A percentile compares a stretch with the other conserved stretches of the same genome.
Conservation (phyloP, 306 rosid species). For the Trifolium dubium region DNA sequence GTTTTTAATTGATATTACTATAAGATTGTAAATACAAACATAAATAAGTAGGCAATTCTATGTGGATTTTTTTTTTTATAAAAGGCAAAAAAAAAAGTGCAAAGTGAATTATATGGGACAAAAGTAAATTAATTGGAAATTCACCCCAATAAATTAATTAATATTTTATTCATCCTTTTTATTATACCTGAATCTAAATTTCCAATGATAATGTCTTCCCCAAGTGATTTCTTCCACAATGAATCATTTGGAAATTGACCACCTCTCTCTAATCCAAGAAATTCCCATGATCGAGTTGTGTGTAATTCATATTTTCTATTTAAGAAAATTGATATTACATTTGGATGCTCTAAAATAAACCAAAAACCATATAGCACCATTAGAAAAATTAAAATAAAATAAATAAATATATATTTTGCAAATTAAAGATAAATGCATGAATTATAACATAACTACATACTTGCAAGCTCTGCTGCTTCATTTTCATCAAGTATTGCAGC, state of each 20-base stretch:
- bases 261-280: slow-evolving; percentile 52
- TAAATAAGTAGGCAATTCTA: too few relatives aligned
- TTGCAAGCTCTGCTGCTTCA: slow-evolving; percentile 51
- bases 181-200: slow-evolving; percentile 71
- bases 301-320: slow-evolving; percentile 51
- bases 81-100: too few relatives aligned
- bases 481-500: slow-evolving; percentile 76
- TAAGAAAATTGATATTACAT: slow-evolving; percentile 58
- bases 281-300: slow-evolving; percentile 78
- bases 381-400: neutral
- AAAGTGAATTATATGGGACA: too few relatives aligned
- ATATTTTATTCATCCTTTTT: neutral
- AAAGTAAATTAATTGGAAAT: too few relatives aligned
- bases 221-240: slow-evolving; percentile 56
- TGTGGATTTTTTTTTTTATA: too few relatives aligned
- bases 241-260: slow-evolving; percentile 38
- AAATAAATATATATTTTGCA: neutral
- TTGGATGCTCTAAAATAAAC: slow-evolving; percentile 54
- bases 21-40: too few relatives aligned
- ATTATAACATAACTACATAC: slow-evolving; percentile 43
- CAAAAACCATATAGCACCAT: neutral
- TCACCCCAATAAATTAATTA: too few relatives aligned
- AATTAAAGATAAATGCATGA: neutral
- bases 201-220: slow-evolving; percentile 67
- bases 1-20: too few relatives aligned